These are phyloP conservation scores for Plantago ovata DNA, from an alignment of 257 asterid genomes.

Conservation along the genomic window DNA sequence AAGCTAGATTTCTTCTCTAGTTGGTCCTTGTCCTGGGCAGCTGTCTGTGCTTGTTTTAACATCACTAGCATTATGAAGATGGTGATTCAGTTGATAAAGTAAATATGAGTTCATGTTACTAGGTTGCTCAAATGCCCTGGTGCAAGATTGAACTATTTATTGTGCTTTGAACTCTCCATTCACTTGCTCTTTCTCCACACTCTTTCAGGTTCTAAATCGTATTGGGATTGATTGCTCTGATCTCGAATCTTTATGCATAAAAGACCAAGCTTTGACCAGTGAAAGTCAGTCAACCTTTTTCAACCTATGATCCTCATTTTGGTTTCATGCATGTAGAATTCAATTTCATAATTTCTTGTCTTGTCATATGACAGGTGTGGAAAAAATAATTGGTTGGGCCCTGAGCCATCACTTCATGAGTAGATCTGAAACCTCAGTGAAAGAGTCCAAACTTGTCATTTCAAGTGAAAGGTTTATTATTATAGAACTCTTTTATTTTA, in stretches of 20 bases:
- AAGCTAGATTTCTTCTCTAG: too few relatives aligned
- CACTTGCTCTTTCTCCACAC: slow-evolving; percentile 6
- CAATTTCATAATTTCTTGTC: slow-evolving; percentile 20
- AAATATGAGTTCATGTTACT: background rate
- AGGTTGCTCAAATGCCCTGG: background rate
- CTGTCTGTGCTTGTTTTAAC: too few relatives aligned
- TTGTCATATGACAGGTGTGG: slow-evolving; percentile 54
- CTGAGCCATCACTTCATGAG: slow-evolving; percentile 81
- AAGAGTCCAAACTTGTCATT: slow-evolving; percentile 49
- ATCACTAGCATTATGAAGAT: background rate
- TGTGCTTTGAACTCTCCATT: slow-evolving; percentile 10
- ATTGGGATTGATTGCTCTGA: slow-evolving; percentile 60
- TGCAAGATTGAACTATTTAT: background rate
- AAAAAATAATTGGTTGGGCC: slow-evolving; percentile 82
- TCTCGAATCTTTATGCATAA: slow-evolving; percentile 66
- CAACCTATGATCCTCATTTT: slow-evolving; percentile 19
- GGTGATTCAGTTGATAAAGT: slow-evolving; percentile 15
- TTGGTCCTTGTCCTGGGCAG: too few relatives aligned
- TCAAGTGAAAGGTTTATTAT: slow-evolving; percentile 55
- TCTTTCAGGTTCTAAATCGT: slow-evolving; percentile 60
- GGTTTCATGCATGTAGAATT: slow-evolving; percentile 8
- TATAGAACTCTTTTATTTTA: slow-evolving; percentile 12
- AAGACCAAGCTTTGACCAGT: slow-evolving; percentile 77
- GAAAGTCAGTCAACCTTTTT: slow-evolving; percentile 55
- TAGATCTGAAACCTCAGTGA: slow-evolving; percentile 37